These are phyloP conservation scores for Candida jianshihensis DNA, from an alignment of 805 yeast species.

Conservation along the genomic window DNA sequence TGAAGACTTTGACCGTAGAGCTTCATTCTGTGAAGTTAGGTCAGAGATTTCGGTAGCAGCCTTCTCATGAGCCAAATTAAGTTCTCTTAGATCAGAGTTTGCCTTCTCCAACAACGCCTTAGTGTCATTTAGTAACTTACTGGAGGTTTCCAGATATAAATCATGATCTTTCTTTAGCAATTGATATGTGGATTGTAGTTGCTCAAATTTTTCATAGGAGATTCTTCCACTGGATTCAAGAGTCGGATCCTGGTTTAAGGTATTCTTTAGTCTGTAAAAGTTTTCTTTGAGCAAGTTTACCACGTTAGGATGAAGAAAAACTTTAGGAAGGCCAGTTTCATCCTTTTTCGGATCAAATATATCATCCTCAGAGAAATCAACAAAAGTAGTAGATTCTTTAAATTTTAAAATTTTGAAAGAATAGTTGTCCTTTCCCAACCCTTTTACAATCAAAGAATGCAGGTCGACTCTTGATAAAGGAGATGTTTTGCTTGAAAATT, in stretches of 20 bases:
- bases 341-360: conserved; percentile 51
- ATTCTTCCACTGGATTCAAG: conserved; percentile 63
- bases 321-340: conserved; percentile 81
- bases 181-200: conserved; percentile 22
- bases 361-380: conserved; percentile 46
- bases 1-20: conserved; percentile 14
- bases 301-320: conserved; percentile 62
- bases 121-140: conserved; percentile 24
- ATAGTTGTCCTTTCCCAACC: conserved; percentile 79
- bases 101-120: conserved; percentile 14
- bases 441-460: conserved; percentile 53
- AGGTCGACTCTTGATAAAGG: conserved; percentile 56
- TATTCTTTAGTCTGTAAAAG: conserved; percentile 56
- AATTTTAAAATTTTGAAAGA: conserved; percentile 67
- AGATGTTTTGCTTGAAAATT: conserved; percentile 56
- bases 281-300: conserved; percentile 65
- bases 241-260: conserved; percentile 68
- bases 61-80: conserved; percentile 5
- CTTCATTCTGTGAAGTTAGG: conserved; percentile 13
- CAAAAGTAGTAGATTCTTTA: conserved; percentile 49
- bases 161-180: conserved; percentile 32
- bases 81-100: conserved; percentile 8
- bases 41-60: conserved; percentile 13
- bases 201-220: conserved; percentile 45
- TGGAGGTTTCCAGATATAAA: conserved; percentile 25